A percentile compares a stretch with the other conserved stretches of the same genome.
Conservation (phyloP, 2,329 filamentous ascomycete species). For the Talaromyces sp. region DNA sequence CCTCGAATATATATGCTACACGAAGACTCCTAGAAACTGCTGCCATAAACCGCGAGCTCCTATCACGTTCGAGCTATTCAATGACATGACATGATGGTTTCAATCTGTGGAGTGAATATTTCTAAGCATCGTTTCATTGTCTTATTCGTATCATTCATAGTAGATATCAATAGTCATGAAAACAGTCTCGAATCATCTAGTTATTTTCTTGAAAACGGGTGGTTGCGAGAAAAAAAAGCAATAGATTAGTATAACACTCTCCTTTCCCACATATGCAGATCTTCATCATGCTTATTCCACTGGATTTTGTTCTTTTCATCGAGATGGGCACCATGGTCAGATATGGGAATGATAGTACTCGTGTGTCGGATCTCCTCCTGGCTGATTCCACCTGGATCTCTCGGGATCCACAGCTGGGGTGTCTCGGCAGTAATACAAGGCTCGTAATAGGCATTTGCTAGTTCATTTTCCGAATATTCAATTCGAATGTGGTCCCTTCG, state of each 20-base stretch:
- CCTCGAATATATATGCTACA: background rate
- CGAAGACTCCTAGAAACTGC: background rate
- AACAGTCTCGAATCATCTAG: background rate
- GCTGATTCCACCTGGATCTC: constrained; percentile 70
- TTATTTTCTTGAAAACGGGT: background rate
- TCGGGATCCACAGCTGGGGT: constrained; percentile 77
- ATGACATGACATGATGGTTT: background rate
- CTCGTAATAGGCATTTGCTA: constrained; percentile 68
- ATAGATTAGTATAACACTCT: constrained; percentile 48
- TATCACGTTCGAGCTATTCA: background rate
- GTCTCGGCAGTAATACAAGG: constrained; percentile 62
- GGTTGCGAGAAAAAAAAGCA: background rate
- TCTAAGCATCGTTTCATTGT: background rate
- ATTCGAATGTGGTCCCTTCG: constrained; percentile 56
- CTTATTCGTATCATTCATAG: background rate
- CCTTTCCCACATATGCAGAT: constrained; percentile 56
- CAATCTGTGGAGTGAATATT: background rate
- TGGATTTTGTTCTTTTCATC: constrained; percentile 66
- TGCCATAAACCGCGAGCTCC: background rate
- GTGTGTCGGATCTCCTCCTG: constrained; percentile 74
- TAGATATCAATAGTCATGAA: background rate
- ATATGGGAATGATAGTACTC: constrained; percentile 68
- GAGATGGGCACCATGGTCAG: constrained; percentile 69
- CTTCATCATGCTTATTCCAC: constrained; percentile 57
- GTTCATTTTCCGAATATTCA: constrained; percentile 60